Evolutionary conservation across 2,329 filamentous ascomycete genomes (phyloP).

Genomic region (Ascochyta koolunga): DNA sequence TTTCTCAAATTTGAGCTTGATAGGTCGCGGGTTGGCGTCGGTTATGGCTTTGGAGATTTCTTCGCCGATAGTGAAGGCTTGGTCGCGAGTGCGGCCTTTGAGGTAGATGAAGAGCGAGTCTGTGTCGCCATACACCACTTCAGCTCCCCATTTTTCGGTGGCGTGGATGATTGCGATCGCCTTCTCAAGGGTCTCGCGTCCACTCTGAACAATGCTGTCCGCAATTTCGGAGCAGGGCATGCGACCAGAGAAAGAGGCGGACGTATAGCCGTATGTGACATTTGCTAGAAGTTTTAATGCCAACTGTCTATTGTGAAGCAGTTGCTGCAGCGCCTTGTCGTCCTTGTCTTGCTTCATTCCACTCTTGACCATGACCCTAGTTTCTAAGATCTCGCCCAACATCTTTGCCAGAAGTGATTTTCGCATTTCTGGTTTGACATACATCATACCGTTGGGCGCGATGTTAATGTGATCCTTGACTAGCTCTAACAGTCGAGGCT

Average conservation of each 20-base stretch:
- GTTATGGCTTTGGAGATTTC: conserved; percentile 91
- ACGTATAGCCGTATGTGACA: conserved; percentile 97
- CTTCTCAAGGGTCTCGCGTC: conserved; percentile 90
- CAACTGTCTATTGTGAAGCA: conserved; percentile 91
- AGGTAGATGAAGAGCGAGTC: conserved; percentile 93
- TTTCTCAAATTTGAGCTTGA: conserved; percentile 98
- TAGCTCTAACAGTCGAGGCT: conserved; percentile 75
- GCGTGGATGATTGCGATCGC: conserved; percentile 93
- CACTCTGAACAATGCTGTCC: conserved; percentile 97
- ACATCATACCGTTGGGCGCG: conserved; percentile 96
- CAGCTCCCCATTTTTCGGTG: conserved; percentile 84
- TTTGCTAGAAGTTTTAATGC: conserved; percentile 97
- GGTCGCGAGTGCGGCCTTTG: conserved; percentile 81
- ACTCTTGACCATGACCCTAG: conserved; percentile 95
- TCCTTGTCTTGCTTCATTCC: conserved; percentile 95
- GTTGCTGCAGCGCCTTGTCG: conserved; percentile 81
- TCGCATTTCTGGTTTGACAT: conserved; percentile 80
- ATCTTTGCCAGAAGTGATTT: conserved; percentile 95
- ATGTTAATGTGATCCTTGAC: conserved; percentile 88
- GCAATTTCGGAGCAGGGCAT: conserved; percentile 99
- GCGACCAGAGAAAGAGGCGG: conserved; percentile 91
- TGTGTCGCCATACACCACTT: conserved; percentile 97
- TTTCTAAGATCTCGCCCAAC: conserved; percentile 94
- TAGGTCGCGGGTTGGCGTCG: conserved; percentile 83
- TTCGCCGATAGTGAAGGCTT: conserved; percentile 90